Evolutionary conservation across 2,329 filamentous ascomycete genomes (phyloP), one percentile per base, ranked within the genome.

Genomic region (Pseudomassariella vexata): DNA sequence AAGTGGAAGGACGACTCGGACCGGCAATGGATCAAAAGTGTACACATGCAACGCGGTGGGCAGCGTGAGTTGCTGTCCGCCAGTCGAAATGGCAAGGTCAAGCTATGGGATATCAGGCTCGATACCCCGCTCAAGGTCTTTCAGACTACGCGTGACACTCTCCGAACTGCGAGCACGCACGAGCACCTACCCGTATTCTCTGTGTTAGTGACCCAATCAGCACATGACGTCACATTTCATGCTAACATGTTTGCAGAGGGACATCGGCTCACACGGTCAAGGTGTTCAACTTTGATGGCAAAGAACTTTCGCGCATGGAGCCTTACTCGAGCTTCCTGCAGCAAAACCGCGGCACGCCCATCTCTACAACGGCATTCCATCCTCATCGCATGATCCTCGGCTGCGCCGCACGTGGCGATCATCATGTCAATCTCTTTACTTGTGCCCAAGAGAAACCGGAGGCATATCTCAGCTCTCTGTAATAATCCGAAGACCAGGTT

Each of bases 121-220:
- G 84, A 92, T 42, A 72, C 73, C 45, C 80, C 84, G 5, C 67
- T 94, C 30, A 79, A 80, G 38, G 78, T 78, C 3, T 82, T 90
- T 49, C 72, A 78, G 51, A 79, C 83, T 6, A 90, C 85, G 3
- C 79, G 73, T 38, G 80, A 89, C 48, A 84, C 82, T 7, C 70
- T 95, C 39, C 78, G 88, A 34, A 94, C 86, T 12, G 73, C 94
- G 36, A 92, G 85, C 55, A 89, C 92, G 24, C 92, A 98, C 57
- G 92, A 98, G 59, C 92, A 98, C 59, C 77, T 94, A 33, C 92
- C 92, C 17, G 89, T 98, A 9, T 95, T 98, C 65, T 87, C 87
- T 46, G 78, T 89, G 83, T 89, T 80, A 71, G 82, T 78, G 25
- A n/a, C 21, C 22, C 11, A 10, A 10, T 20, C 15, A 24, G 27